Conservation (phyloP, 345 rosid genomes). For the Excoecaria agallocha region DNA sequence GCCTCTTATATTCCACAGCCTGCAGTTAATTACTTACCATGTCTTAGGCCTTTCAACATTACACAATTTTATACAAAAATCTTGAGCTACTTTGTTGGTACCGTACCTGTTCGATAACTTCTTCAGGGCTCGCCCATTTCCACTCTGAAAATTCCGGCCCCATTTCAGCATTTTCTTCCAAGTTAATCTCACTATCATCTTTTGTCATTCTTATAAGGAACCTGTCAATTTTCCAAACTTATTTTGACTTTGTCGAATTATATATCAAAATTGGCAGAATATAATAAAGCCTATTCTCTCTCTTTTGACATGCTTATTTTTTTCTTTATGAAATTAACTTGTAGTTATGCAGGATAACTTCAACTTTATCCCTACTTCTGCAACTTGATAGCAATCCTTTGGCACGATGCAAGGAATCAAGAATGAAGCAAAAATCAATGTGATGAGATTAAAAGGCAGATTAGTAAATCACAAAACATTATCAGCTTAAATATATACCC, state of each 20-base stretch:
- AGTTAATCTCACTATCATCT: constrained; percentile 78
- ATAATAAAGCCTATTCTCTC: background rate
- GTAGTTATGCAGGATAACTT: background rate
- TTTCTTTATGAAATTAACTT: background rate
- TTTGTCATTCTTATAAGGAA: constrained; percentile 74
- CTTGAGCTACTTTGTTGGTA: background rate
- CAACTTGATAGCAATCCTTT: background rate
- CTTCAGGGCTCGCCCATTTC: constrained; percentile 88
- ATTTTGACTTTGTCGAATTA: background rate
- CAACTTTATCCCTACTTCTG: background rate
- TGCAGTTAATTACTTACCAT: constrained; percentile 23
- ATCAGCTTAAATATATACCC: background rate
- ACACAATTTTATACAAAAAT: background rate
- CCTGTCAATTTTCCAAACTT: constrained; percentile 40
- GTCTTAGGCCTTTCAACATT: background rate
- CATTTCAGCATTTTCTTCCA: constrained; percentile 59
- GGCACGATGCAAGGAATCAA: background rate
- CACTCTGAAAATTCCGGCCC: constrained; percentile 93
- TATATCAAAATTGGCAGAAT: background rate
- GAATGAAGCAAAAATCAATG: background rate
- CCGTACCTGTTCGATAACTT: constrained; percentile 74
- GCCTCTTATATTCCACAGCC: constrained; percentile 99
- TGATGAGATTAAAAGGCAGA: background rate
- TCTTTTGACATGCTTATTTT: background rate
- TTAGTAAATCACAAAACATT: background rate